Conservation (phyloP, 2,329 filamentous ascomycete genomes). For the Claviceps arundinis region DNA sequence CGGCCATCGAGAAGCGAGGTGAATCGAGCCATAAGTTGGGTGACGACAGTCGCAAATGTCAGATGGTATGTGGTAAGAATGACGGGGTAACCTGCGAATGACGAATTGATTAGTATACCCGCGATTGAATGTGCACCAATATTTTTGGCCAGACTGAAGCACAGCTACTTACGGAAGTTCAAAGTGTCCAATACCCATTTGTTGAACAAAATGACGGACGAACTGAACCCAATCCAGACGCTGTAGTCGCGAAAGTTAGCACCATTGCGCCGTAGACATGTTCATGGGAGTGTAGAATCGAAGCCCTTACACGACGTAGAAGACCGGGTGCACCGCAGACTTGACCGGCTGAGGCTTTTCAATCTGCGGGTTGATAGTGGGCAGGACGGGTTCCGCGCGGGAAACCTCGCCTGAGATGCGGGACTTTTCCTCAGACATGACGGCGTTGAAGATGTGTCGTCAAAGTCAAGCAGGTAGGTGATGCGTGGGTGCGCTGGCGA, state of each 20-base stretch:
- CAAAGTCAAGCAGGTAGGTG: not conserved
- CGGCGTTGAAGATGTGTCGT: conserved; percentile 6
- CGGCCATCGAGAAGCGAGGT: conserved; percentile 84
- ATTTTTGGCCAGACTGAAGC: not conserved
- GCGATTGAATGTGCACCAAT: not conserved
- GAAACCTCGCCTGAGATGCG: conserved; percentile 68
- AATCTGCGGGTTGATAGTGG: conserved; percentile 62
- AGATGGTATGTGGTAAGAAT: conserved; percentile 95
- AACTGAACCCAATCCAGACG: conserved; percentile 84
- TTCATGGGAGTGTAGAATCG: not conserved
- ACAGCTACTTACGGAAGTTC: conserved; percentile 47
- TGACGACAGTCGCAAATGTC: conserved; percentile 84
- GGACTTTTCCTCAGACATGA: conserved; percentile 58
- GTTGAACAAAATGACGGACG: conserved; percentile 96
- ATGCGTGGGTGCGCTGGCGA: conserved; percentile 4
- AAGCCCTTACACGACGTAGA: conserved; percentile 60
- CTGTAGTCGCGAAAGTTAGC: conserved; percentile 30
- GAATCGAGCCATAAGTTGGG: conserved; percentile 81
- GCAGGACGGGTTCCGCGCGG: conserved; percentile 54
- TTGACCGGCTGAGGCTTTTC: conserved; percentile 59
- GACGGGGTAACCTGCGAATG: conserved; percentile 48
- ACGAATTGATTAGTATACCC: not conserved
- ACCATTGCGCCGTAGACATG: not conserved
- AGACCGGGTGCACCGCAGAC: conserved; percentile 58
- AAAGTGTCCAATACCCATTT: conserved; percentile 89